phyloP scores from a whole-genome alignment of 2,329 filamentous ascomycete genomes.

The Paecilomyces niveus region DNA sequence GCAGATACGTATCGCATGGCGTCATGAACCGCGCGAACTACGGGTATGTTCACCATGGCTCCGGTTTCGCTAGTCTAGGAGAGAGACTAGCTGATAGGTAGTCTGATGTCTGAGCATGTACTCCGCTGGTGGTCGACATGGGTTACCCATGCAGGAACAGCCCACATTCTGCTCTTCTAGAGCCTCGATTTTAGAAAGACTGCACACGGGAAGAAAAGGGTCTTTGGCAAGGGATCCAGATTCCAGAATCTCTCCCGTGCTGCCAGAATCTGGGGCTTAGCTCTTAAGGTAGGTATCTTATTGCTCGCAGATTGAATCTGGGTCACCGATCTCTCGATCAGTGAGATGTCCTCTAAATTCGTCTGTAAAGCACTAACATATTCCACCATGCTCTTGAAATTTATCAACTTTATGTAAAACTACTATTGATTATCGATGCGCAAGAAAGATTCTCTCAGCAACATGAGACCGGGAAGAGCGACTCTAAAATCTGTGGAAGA shows the following conservation, averaged over 20 bases:
- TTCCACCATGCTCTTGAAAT: not conserved
- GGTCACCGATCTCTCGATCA: not conserved
- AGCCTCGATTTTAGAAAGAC: not conserved
- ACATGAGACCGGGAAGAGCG: too few relatives aligned
- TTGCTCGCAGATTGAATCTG: too few relatives aligned
- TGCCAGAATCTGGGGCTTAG: not conserved
- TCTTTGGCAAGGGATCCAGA: not conserved
- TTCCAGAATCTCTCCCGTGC: not conserved
- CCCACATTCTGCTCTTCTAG: not conserved
- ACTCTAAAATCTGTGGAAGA: too few relatives aligned
- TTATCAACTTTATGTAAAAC: not conserved
- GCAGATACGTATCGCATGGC: too few relatives aligned
- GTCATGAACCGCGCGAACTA: not conserved
- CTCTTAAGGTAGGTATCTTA: not conserved
- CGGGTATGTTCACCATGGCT: not conserved
- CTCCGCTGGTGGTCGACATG: not conserved
- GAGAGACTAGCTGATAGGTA: not conserved
- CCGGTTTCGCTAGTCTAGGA: not conserved
- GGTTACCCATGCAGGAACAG: not conserved
- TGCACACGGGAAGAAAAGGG: not conserved
- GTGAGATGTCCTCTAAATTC: not conserved
- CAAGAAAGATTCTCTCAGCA: too few relatives aligned
- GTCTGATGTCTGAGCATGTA: not conserved
- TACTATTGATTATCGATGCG: not conserved
- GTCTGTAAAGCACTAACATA: not conserved